Conservation (phyloP, 805 yeast genomes). For the Candida patagonica region DNA sequence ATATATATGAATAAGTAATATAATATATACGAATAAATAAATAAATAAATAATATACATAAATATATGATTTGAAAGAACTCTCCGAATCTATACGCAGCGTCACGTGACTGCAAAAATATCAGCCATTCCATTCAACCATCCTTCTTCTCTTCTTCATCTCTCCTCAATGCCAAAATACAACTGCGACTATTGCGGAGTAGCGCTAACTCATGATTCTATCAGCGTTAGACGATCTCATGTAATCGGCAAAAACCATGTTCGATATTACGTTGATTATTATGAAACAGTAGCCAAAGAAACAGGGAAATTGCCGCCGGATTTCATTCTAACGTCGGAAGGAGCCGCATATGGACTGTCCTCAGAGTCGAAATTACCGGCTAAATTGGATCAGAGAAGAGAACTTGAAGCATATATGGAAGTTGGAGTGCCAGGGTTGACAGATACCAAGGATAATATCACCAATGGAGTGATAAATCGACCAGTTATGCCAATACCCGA, state of each 20-base stretch:
- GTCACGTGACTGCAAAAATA: no score
- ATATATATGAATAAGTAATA: no score
- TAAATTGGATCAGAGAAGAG: not conserved
- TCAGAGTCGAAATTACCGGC: not conserved
- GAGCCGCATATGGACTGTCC: not conserved
- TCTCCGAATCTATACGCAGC: no score
- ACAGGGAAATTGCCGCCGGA: slow-evolving; percentile 9
- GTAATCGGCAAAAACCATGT: slow-evolving; percentile 69
- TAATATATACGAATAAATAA: no score
- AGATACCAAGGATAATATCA: not conserved
- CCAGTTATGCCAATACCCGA: slow-evolving; percentile 1
- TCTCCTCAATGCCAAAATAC: slow-evolving; percentile 3
- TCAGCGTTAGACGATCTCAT: slow-evolving; percentile 77
- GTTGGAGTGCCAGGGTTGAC: slow-evolving; percentile 3
- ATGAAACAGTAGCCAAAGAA: slow-evolving; percentile 34
- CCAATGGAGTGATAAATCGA: slow-evolving; percentile 1
- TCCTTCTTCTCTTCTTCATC: slow-evolving; percentile 2
- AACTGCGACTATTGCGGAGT: slow-evolving; percentile 26
- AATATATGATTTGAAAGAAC: no score
- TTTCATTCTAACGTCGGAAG: slow-evolving; percentile 3
- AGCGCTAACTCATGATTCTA: slow-evolving; percentile 79
- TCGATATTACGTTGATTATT: slow-evolving; percentile 62
- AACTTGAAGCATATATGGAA: not conserved
- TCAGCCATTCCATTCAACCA: no score
- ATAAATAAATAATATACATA: no score